A percentile compares a stretch with the other conserved stretches of the same genome.
phyloP scores from a whole-genome alignment of 805 yeast genomes.

The Tetrapisispora pingtungensis region DNA sequence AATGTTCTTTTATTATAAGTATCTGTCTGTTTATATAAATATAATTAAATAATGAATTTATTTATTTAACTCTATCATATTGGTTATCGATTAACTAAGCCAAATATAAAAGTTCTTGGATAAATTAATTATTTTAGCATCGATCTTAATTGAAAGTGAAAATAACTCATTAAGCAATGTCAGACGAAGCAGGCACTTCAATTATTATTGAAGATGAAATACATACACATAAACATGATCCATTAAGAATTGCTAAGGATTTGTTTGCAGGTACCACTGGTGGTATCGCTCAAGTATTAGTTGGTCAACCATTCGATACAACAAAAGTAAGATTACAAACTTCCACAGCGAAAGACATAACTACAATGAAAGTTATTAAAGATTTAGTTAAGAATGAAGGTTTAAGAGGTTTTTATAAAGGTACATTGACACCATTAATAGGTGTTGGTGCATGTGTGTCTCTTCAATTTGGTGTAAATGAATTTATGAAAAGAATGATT shows the following conservation, averaged over 20 bases:
- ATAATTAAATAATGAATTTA: too few relatives aligned
- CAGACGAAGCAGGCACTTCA: slow-evolving; percentile 28
- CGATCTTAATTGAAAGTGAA: background rate
- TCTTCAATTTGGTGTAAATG: slow-evolving; percentile 90
- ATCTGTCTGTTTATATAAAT: too few relatives aligned
- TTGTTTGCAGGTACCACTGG: slow-evolving; percentile 88
- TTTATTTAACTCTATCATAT: too few relatives aligned
- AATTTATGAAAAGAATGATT: slow-evolving; percentile 80
- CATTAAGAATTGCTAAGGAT: slow-evolving; percentile 51
- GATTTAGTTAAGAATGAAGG: slow-evolving; percentile 74
- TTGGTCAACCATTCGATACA: slow-evolving; percentile 94
- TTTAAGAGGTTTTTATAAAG: slow-evolving; percentile 76
- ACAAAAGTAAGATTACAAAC: slow-evolving; percentile 89
- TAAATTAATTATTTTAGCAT: too few relatives aligned
- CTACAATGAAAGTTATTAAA: slow-evolving; percentile 66
- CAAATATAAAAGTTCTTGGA: too few relatives aligned
- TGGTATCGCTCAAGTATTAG: slow-evolving; percentile 90
- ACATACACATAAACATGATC: slow-evolving; percentile 3
- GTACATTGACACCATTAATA: slow-evolving; percentile 82
- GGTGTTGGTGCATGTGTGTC: slow-evolving; percentile 99
- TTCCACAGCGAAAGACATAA: slow-evolving; percentile 56
- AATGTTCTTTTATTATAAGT: too few relatives aligned
- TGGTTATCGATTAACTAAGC: too few relatives aligned
- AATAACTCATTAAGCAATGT: slow-evolving; percentile 14
- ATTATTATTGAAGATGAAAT: slow-evolving; percentile 24